These are phyloP conservation scores for Plasmopara halstedii DNA, from an alignment of 352 stramenopile genomes.

Conservation along the genomic window DNA sequence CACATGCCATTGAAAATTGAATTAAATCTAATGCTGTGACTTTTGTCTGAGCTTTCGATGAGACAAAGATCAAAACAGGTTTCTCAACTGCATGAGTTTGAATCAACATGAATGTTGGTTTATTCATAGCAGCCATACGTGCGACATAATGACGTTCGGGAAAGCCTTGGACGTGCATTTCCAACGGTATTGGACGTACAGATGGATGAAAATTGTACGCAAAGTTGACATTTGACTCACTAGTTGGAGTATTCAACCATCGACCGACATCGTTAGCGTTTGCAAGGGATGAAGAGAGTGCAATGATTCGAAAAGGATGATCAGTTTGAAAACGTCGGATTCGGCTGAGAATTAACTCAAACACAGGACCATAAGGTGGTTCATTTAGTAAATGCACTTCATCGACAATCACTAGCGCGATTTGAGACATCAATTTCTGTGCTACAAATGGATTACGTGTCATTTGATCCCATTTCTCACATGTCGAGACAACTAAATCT, in stretches of 20 bases:
- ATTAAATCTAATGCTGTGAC: constrained; percentile 98
- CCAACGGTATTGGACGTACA: constrained; percentile 95
- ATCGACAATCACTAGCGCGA: constrained; percentile 92
- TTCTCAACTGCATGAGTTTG: constrained; percentile 91
- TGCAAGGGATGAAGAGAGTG: constrained; percentile 93
- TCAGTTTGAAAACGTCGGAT: constrained; percentile 67
- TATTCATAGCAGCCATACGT: constrained; percentile 99
- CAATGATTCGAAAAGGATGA: constrained; percentile 86
- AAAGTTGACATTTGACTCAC: constrained; percentile 30
- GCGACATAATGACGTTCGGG: constrained; percentile 95
- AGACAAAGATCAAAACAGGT: constrained; percentile 97
- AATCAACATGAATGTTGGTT: constrained; percentile 97
- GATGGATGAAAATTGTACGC: constrained; percentile 94
- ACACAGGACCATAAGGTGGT: constrained; percentile 87
- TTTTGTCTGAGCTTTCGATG: constrained; percentile 96
- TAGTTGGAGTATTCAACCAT: constrained; percentile 92
- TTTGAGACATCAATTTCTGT: constrained; percentile 55
- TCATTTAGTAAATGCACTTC: constrained; percentile 98
- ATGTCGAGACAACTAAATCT: constrained; percentile 96
- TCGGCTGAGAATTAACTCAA: constrained; percentile 88
- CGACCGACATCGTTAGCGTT: constrained; percentile 94
- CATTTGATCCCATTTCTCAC: constrained; percentile 98
- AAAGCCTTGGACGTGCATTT: constrained; percentile 96
- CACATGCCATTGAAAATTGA: constrained; percentile 73
- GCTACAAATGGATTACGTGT: constrained; percentile 85